Base-by-base conservation (phyloP, 2,329 filamentous ascomycete species). In the Xylariales sp. region DNA sequence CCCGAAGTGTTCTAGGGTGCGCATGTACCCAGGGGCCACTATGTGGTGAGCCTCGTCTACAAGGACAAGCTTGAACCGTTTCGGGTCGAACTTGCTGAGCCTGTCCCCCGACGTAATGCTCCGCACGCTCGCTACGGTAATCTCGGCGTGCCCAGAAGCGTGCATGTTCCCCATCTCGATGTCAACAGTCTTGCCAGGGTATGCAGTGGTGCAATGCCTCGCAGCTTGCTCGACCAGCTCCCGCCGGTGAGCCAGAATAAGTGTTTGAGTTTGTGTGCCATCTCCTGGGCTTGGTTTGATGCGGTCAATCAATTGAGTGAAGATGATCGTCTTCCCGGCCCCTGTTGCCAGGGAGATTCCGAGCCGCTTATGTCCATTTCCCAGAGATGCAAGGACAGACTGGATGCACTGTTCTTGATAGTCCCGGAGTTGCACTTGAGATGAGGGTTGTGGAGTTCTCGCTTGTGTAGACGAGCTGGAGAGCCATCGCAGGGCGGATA, bases 1-100 rank as follows among this genome's bases (percentile, higher is more conserved):
- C 0, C 82, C 78, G 57, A 98, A 95, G 59, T 97, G 80, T n/a
- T 74, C 68, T 33, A 98, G 67, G 0, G 81, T 74, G 29, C 76
- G 73, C 44, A 94, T 70, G 54, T 97, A 97, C 6, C 81, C 80
- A 2, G 78, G 73, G 1, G 93, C 86, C 30, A 96, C 90, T 37
- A 97, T 95, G 61, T 98, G 93, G 59, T 98, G 93, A 5, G 91
- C 93, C 63, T 98, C 93, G 48, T 98, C 93, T 4, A 98, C 91
- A 3, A 98, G 73, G 0, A 98, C 68, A 0, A 98, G 77, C 62
- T 98, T 98, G 70, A 91, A 97, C 6, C 68, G 69, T 0, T 60
- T 61, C 0, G 89, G 85, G 48, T 94, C 78, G 52, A 91, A 97
- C 56, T 95, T 96, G 24, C 61, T 56, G n/a, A 97, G 72, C 2